Evolutionary conservation across 768 basidiomycete species (phyloP), one percentile per base, ranked within the genome.

Genomic region (Thelephora aurantiotincta): DNA sequence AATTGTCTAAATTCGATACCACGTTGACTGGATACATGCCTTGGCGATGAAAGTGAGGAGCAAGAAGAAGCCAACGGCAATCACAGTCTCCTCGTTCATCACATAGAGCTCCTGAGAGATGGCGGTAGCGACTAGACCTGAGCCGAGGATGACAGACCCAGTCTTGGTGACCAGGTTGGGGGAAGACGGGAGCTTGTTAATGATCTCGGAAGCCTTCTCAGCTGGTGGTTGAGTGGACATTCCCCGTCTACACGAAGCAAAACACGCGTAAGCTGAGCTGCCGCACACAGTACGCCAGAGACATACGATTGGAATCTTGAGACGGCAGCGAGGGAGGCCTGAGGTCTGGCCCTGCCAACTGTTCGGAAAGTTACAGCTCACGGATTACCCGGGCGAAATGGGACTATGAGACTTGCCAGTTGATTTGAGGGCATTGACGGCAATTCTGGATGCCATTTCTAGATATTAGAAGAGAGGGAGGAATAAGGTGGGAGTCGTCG

Each of bases 61-160:
- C 51, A 93, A 80, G 53, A 84, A 68, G 55, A 85, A 87, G 19
- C 88, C 92, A 35, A 82, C 72, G 33, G 88, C 78, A 42, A 98
- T 73, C 54, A 97, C 82, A 19, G 87, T 80, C 72, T 98, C 96
- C 65, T 97, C 93, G 64, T 96, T 96, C 59, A 94, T 78, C 51
- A 99, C 94, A 60, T 97, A 97, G 45, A 98, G 79, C 68, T 99
- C 93, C 62, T 91, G 86, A 12, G 91, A 94, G 67, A 98, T 92
- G 60, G 92, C 93, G 5, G 90, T 77, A 13, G 93, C 94, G 48
- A 82, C 69, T 51, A 88, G 70, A 58, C 88, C 91, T 13, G 89
- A 87, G 59, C 90, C 90, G 47, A 97, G 79, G 59, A 97, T 72
- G 58, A 91, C 84, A 46, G 86, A 78, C 52, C 92, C 91, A 41